A percentile compares a stretch with the other conserved stretches of the same genome.
Conservation (phyloP, 768 basidiomycete genomes). For the Agrocybe praecox region DNA sequence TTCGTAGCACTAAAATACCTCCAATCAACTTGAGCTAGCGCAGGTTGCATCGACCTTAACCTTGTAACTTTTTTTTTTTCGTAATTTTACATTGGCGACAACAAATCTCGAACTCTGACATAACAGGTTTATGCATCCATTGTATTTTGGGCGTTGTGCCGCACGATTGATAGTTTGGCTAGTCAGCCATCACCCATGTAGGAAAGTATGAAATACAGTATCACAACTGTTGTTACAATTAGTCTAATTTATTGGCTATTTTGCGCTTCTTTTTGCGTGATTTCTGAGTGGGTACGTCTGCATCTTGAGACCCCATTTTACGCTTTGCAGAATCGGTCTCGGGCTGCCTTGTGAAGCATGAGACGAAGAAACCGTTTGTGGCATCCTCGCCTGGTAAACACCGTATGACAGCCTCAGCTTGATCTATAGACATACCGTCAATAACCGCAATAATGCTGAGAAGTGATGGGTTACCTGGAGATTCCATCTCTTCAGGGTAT, state of each 20-base stretch:
- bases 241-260: constrained; percentile 7
- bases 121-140: constrained; percentile 9
- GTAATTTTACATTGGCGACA: constrained; percentile 20
- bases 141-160: neutral
- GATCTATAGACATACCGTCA: constrained; percentile 32
- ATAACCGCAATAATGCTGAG: neutral
- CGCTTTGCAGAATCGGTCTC: constrained; percentile 24
- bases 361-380: constrained; percentile 97
- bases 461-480: constrained; percentile 41
- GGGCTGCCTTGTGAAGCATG: constrained; percentile 68
- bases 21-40: constrained; percentile 34
- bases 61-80: constrained; percentile 20
- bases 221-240: constrained; percentile 2
- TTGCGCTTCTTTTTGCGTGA: constrained; percentile 22
- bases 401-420: constrained; percentile 65
- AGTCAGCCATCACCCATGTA: constrained; percentile 11
- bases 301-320: constrained; percentile 19
- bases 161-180: neutral
- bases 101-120: constrained; percentile 7
- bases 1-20: constrained; percentile 41
- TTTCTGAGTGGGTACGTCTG: constrained; percentile 23
- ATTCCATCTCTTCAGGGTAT: constrained; percentile 60
- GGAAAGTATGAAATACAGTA: neutral
- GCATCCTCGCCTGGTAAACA: constrained; percentile 82
- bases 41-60: constrained; percentile 20